Percentiles rank a stretch among this genome's conserved stretches.
These are phyloP conservation scores for Malus sieversii DNA, from an alignment of 306 rosid genomes.

Conservation along the genomic window DNA sequence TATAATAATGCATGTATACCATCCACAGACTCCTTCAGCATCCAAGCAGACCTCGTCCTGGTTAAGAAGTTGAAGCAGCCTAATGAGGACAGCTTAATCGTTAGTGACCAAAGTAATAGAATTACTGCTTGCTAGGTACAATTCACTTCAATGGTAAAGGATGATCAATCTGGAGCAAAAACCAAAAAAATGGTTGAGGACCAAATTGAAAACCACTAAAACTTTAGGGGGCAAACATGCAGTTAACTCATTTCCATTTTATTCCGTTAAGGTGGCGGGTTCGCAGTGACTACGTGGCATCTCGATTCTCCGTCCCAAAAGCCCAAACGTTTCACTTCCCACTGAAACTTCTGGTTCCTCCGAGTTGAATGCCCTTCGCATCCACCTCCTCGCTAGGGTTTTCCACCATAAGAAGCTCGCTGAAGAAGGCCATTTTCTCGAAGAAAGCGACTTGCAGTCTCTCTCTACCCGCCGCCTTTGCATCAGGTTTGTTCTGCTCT, in stretches of 20 bases:
- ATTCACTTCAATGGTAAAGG: too few species aligned
- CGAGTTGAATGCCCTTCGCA: constrained; percentile 2
- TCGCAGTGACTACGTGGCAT: neutral
- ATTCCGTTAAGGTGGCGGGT: neutral
- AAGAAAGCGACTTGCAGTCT: neutral
- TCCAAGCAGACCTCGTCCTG: too few species aligned
- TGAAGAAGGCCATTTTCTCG: constrained; percentile 2
- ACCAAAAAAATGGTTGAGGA: neutral
- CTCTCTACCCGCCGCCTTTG: constrained; percentile 3
- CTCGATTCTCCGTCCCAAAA: neutral
- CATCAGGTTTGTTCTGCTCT: neutral
- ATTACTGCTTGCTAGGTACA: too few species aligned
- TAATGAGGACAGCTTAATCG: too few species aligned
- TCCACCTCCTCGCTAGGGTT: neutral
- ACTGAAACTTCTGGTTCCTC: neutral
- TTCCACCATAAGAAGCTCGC: neutral
- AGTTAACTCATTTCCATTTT: too few species aligned
- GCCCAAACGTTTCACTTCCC: neutral
- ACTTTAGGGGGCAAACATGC: neutral
- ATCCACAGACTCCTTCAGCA: too few species aligned
- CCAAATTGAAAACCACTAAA: neutral
- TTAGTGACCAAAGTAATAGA: too few species aligned
- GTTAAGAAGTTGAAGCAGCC: too few species aligned
- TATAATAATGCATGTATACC: too few species aligned
- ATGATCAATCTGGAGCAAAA: too few species aligned